These are phyloP conservation scores for Tanacetum coccineum DNA, from an alignment of 129 eudicot genomes.

Conservation along the genomic window DNA sequence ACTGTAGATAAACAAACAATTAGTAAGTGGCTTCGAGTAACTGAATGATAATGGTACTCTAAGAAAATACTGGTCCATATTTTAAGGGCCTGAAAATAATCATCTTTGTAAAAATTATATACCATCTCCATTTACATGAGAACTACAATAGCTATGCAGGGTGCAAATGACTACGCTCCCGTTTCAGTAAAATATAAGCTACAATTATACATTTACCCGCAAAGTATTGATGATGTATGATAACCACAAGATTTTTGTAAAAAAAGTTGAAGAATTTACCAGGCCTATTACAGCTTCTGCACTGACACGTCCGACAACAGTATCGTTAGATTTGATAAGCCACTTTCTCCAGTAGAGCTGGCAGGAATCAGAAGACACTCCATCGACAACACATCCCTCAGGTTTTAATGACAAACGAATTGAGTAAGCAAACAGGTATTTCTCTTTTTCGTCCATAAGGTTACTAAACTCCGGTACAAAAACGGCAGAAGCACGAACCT, in stretches of 20 bases:
- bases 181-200: no score
- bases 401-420: constrained; percentile 78
- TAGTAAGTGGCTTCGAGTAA: not conserved
- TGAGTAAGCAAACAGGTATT: constrained; percentile 69
- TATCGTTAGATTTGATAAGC: constrained; percentile 57
- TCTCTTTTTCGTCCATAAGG: constrained; percentile 35
- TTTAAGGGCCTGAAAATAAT: not conserved
- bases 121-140: no score
- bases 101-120: no score
- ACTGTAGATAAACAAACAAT: constrained; percentile 37
- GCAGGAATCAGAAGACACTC: constrained; percentile 54
- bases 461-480: constrained; percentile 74
- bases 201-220: no score
- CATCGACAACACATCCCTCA: constrained; percentile 62
- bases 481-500: constrained; percentile 93
- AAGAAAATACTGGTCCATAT: no score
- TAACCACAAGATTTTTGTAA: no score
- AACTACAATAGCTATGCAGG: no score
- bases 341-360: constrained; percentile 85
- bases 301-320: constrained; percentile 39
- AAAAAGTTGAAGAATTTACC: constrained; percentile 32
- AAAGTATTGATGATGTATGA: no score
- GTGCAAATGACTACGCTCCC: no score
- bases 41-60: no score
- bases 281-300: constrained; percentile 90